Base-by-base conservation (phyloP, 2,329 filamentous ascomycete genomes). In the Berkeleyomyces basicola region DNA sequence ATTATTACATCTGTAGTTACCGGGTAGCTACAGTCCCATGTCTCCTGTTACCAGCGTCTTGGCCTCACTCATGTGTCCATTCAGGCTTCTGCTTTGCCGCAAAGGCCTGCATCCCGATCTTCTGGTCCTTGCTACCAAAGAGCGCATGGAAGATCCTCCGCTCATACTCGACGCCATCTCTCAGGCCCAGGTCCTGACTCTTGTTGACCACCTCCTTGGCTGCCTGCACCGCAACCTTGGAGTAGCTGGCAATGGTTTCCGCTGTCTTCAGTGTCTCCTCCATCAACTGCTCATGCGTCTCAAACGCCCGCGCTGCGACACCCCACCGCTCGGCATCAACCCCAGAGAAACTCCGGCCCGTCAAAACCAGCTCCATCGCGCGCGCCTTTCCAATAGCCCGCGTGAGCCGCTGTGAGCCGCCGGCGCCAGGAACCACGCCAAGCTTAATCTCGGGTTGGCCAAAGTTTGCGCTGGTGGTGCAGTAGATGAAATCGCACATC, bases 161-260 rank as follows among this genome's bases (percentile, higher is more conserved):
- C 81, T 99, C 93, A 75, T 84, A 97, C 76, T 99, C 93, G 1
- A 99, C 87, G 11, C 93, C 93, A 70, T 97, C 93, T 68, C 87
- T 78, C 65, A 99, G 76, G 3, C 86, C 79, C 68, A 96, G 75
- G 69, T 99, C 93, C 78, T 97, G 91, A 74, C 90, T 96, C 84
- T 96, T 97, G 73, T 97, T 96, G 63, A 99, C 92, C n/a, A 93
- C 92, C 79, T 99, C 93, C 80, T 99, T 99, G 63, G 83, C 86
- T 9, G 88, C 93, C 76, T 90, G 84, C 64, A 95, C 83, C 1
- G 92, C 88, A n/a, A 99, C 86, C 71, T 81, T 83, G 61, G 88
- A 91, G 74, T 93, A 90, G 0, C 87, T 77, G 0, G 93, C 91
- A 75, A 99, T 96, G 61, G 83, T 91, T 78, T 88, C 89, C 2